phyloP scores from a whole-genome alignment of 768 basidiomycete species.

The Kwoniella dejecticola region DNA sequence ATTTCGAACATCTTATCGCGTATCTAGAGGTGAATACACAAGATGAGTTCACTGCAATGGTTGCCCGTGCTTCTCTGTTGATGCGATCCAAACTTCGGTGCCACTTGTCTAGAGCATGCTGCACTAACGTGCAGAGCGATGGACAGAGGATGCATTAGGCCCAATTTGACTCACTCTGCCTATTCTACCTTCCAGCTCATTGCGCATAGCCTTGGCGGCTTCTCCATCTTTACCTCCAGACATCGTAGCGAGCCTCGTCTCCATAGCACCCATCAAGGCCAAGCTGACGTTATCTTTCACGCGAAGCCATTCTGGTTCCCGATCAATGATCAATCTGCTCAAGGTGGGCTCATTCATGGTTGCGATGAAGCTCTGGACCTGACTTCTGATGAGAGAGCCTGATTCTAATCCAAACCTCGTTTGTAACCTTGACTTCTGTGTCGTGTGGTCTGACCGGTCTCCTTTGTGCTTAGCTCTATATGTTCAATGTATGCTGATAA shows the following conservation, averaged over 20 bases:
- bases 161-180: slow-evolving; percentile 32
- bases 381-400: slow-evolving; percentile 1
- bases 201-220: slow-evolving; percentile 58
- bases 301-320: slow-evolving; percentile 68
- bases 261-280: slow-evolving; percentile 60
- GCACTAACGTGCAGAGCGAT: too few species aligned
- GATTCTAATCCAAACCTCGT: too few species aligned
- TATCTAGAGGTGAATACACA: slow-evolving; percentile 31
- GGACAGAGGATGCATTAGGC: neutral
- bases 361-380: neutral
- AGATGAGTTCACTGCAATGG: neutral
- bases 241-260: slow-evolving; percentile 58
- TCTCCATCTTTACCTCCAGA: slow-evolving; percentile 58
- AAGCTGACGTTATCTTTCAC: slow-evolving; percentile 63
- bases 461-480: too few species aligned
- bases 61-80: neutral
- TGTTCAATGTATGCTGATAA: too few species aligned
- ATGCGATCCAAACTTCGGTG: neutral
- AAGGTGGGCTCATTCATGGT: slow-evolving; percentile 31
- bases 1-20: slow-evolving; percentile 66
- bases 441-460: too few species aligned
- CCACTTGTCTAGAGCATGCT: too few species aligned
- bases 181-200: slow-evolving; percentile 44
- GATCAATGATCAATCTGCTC: slow-evolving; percentile 60
- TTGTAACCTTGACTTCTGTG: too few species aligned